Percentiles rank a stretch among this genome's conserved stretches.
Conservation (phyloP, 2,329 filamentous ascomycete species). For the Penicillium psychrosexuale region DNA sequence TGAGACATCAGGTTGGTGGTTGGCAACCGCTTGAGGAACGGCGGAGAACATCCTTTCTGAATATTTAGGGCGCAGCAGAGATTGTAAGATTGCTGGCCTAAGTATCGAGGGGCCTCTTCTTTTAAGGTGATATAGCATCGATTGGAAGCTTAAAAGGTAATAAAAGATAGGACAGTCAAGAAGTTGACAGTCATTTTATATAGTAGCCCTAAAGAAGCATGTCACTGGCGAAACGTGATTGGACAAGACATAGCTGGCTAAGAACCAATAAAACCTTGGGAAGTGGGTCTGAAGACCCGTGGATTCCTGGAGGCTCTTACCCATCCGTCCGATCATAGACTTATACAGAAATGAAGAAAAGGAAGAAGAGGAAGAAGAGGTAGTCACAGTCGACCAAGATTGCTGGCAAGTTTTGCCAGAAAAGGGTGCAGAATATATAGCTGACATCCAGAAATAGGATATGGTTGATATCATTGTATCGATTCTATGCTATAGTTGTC, state of each 20-base stretch:
- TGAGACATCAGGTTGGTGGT: not conserved
- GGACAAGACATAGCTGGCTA: fast-evolving
- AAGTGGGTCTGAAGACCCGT: not conserved
- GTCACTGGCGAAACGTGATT: not conserved
- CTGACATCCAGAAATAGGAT: too few species aligned
- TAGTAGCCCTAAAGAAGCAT: not conserved
- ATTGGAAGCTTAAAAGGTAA: not conserved
- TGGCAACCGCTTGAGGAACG: not conserved
- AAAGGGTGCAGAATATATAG: not conserved
- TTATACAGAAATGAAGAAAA: not conserved
- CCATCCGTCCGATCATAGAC: not conserved
- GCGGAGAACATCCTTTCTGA: conserved; percentile 3
- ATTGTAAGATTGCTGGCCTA: not conserved
- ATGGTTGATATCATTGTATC: not conserved
- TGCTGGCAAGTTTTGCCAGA: not conserved
- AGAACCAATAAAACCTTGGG: not conserved
- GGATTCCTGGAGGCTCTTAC: not conserved
- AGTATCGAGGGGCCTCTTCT: not conserved
- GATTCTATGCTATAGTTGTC: not conserved
- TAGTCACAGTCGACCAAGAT: not conserved
- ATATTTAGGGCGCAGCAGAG: not conserved
- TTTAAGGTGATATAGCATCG: not conserved
- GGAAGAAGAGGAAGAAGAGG: not conserved
- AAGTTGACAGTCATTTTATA: not conserved
- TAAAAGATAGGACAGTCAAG: not conserved